phyloP scores from a whole-genome alignment of 805 yeast genomes.

The Kregervanrija pseudodelftensis region DNA sequence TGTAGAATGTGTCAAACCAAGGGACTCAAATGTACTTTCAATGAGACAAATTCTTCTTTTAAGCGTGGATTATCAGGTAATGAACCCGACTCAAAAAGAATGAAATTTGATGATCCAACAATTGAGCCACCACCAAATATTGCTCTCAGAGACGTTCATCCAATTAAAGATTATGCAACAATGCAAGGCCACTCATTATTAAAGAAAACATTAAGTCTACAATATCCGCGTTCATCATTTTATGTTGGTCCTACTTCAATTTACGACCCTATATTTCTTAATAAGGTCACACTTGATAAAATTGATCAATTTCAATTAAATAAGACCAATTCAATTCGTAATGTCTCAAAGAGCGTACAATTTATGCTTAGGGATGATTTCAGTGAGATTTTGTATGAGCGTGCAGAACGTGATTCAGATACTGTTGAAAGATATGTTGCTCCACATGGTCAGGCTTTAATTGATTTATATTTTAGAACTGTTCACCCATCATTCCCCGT shows the following conservation, averaged over 20 bases:
- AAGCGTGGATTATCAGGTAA: conserved; percentile 30
- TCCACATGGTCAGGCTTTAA: conserved; percentile 83
- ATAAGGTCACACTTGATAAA: conserved; percentile 55
- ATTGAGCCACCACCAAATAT: conserved; percentile 32
- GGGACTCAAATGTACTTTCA: conserved; percentile 67
- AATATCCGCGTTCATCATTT: conserved; percentile 84
- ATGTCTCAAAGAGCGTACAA: conserved; percentile 69
- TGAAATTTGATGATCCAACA: conserved; percentile 27
- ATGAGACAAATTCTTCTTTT: conserved; percentile 41
- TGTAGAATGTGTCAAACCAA: conserved; percentile 76
- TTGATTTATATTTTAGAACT: conserved; percentile 74
- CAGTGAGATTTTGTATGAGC: conserved; percentile 57
- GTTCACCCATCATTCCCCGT: conserved; percentile 92
- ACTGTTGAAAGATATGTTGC: conserved; percentile 77
- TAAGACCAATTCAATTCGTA: conserved; percentile 60
- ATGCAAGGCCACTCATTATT: conserved; percentile 58
- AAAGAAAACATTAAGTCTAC: conserved; percentile 65
- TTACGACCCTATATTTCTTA: conserved; percentile 66
- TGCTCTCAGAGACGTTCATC: conserved; percentile 46
- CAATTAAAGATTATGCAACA: conserved; percentile 60
- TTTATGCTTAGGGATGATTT: conserved; percentile 79
- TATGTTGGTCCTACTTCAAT: conserved; percentile 85
- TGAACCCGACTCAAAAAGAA: conserved; percentile 21
- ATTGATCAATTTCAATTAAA: conserved; percentile 77
- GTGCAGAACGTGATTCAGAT: conserved; percentile 73